Conservation (phyloP, 805 yeast species). For the Zygosaccharomyces siamensis region DNA sequence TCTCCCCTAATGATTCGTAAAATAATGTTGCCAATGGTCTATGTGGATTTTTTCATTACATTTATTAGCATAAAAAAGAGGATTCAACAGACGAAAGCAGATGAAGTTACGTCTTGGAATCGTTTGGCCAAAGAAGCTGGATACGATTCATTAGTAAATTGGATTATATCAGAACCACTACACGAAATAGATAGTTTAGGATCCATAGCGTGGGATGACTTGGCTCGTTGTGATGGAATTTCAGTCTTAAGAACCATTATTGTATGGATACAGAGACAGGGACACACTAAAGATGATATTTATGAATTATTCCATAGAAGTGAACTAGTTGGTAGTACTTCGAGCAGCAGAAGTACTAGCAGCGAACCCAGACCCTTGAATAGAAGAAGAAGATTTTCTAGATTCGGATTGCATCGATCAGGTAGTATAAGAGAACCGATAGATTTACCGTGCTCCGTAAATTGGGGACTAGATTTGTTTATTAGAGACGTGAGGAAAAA, state of each 20-base stretch:
- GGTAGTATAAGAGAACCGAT: slow-evolving; percentile 11
- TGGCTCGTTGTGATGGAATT: slow-evolving; percentile 17
- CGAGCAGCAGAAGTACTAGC: slow-evolving; percentile 6
- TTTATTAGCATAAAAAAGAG: slow-evolving; percentile 16
- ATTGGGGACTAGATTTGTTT: slow-evolving; percentile 18
- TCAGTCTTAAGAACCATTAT: slow-evolving; percentile 14
- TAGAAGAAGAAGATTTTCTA: slow-evolving; percentile 11
- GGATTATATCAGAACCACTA: slow-evolving; percentile 16
- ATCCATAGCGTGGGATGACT: slow-evolving; percentile 16
- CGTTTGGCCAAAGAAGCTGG: slow-evolving; percentile 16
- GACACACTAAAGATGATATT: slow-evolving; percentile 18
- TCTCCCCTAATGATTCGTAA: slow-evolving; percentile 87
- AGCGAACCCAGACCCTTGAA: slow-evolving; percentile 7
- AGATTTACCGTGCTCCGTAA: slow-evolving; percentile 12
- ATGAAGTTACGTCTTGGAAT: slow-evolving; percentile 21
- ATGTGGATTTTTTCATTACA: slow-evolving; percentile 19
- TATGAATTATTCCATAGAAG: slow-evolving; percentile 14
- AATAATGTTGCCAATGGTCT: slow-evolving; percentile 20
- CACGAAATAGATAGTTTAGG: slow-evolving; percentile 14
- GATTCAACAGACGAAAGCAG: slow-evolving; percentile 9
- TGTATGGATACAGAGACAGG: slow-evolving; percentile 27
- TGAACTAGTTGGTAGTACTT: slow-evolving; percentile 3
- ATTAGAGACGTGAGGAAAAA: slow-evolving; percentile 19
- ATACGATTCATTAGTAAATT: slow-evolving; percentile 11
- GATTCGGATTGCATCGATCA: slow-evolving; percentile 10